Evolutionary conservation across 345 rosid species (phyloP), one percentile per base, ranked within the genome.

Genomic region (Arabis alpina): DNA sequence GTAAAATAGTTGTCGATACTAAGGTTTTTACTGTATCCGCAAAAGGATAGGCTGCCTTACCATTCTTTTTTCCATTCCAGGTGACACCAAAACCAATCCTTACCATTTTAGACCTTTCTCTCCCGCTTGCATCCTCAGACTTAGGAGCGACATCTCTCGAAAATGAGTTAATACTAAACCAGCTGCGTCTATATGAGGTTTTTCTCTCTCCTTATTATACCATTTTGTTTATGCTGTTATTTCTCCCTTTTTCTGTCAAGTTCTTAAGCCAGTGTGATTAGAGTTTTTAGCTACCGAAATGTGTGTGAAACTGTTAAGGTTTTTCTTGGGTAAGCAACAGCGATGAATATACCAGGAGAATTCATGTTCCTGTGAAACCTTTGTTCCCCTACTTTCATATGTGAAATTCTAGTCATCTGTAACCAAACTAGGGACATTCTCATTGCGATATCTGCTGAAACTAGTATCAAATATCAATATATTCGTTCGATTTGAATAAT

Each of bases 21-120:
- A n/a, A 24, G 66, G 27, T 53, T 24, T 54, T 61, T n/a, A n/a
- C 37, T 23, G 5, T 34, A 25, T 61, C 40, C 8, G 6, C 8
- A 3, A 61, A 39, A 51, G 11, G 27, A 55, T 55, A 28, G 10
- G 60, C 34, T 68, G n/a, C 44, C 66, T 77, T 57, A 27, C 50
- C 56, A 59, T 6, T 40, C 28, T 42, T 52, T 41, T 57, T 77
- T 45, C 55, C 64, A 64, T 76, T 68, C 45, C 83, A 94, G 99
- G 95, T 94, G 80, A 83, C 84, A 60, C 99, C 97, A 43, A 88
- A 91, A 73, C 97, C 99, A 43, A 79, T 88, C 70, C 90, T 94
- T 66, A 80, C 91, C 32, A 73, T 89, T 32, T 64, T 91, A 16
- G 80, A 84, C 81, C 81, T 86, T 53, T 83, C 90, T 44, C 80